Base-by-base conservation (phyloP, 345 rosid genomes). In the Heritiera littoralis region DNA sequence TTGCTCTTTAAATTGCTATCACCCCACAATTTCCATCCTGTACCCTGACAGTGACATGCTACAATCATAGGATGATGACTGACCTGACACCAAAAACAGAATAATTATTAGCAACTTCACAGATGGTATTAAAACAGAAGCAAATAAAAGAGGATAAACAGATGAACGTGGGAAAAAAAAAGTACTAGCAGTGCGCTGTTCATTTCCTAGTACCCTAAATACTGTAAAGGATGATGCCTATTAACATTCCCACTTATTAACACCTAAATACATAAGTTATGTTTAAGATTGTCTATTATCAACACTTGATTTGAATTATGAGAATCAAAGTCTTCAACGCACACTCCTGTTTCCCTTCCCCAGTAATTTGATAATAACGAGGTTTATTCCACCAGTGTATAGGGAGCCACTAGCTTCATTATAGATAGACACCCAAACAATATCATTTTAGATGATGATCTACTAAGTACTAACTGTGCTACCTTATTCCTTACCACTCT, bases 41-140 rank as follows among this genome's bases (percentile, higher is more conserved):
- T 89, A 56, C 99, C 99, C 84, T 97, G 93, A 85, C 98, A 97
- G 72, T 94, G 98, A 79, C 98, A 97, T 77, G 99, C 99, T 73
- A 97, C 92, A 81, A 97, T 81, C 98, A 93, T 97, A 71, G 99
- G 99, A 84, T 97, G 99, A 86, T 97, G 99, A 81, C 99, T 97
- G 88, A 96, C 99, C 99, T 96, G 95, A 89, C 86, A 86, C 66
- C 85, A 86, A 79, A 80, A 79, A 75, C 59, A 64, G 60, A 67
- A 76, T 54, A 32, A 35, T 35, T 72, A 38, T 72, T 32, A 54
- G 76, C 63, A 18, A 35, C 40, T 32, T 54, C 23, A 52, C 17
- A 51, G 60, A 71, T 74, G 3, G 12, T 17, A 14, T 69, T 69
- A 20, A 41, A 40, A 66, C 4, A 77, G 28, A 35, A 59, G 30